These are phyloP conservation scores for Sporobolomyces pararoseus DNA, from an alignment of 768 basidiomycete genomes.

Conservation along the genomic window DNA sequence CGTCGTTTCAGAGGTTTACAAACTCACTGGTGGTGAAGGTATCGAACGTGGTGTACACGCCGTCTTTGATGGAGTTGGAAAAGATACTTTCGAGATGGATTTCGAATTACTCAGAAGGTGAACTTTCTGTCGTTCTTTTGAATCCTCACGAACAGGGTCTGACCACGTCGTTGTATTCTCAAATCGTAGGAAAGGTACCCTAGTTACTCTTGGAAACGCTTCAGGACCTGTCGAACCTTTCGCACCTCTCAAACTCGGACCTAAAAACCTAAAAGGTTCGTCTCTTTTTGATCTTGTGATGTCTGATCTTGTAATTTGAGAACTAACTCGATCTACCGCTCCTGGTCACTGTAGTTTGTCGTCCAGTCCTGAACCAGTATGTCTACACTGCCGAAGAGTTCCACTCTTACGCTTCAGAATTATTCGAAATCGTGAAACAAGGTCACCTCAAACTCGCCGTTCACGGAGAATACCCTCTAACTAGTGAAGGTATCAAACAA, in stretches of 20 bases:
- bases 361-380: slow-evolving; percentile 66
- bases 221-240: slow-evolving; percentile 78
- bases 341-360: slow-evolving; percentile 32
- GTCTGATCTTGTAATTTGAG: no score
- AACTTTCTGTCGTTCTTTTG: slow-evolving; percentile 14
- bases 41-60: slow-evolving; percentile 59
- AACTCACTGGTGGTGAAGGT: slow-evolving; percentile 44
- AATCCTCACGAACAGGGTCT: neutral
- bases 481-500: slow-evolving; percentile 68
- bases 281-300: neutral
- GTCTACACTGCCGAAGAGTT: slow-evolving; percentile 67
- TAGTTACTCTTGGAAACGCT: slow-evolving; percentile 87
- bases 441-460: slow-evolving; percentile 66
- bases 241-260: slow-evolving; percentile 64
- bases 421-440: slow-evolving; percentile 61
- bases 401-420: slow-evolving; percentile 60
- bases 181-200: slow-evolving; percentile 79
- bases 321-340: no score
- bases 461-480: slow-evolving; percentile 72
- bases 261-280: slow-evolving; percentile 73
- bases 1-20: slow-evolving; percentile 58
- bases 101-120: slow-evolving; percentile 34
- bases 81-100: slow-evolving; percentile 68
- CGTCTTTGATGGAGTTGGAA: slow-evolving; percentile 93
- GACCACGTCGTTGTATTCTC: neutral